Base-by-base conservation (phyloP, 2,329 filamentous ascomycete species). In the Talaromyces sp. region DNA sequence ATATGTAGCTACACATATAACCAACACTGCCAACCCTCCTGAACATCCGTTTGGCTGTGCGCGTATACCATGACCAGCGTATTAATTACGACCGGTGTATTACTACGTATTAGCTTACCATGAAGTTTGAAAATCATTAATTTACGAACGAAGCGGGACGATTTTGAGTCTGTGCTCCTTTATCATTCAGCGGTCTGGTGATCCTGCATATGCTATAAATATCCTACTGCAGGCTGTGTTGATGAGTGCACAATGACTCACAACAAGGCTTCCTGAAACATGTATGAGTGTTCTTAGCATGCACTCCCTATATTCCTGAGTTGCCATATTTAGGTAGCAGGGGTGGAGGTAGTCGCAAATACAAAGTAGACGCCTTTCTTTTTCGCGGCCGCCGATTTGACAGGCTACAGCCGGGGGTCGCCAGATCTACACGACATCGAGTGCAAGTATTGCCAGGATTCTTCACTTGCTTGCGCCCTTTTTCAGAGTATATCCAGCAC, bases 401-500 rank as follows among this genome's bases (percentile, higher is more conserved):
- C 29, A 55, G 32, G 32, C 52, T 56, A 27, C 43, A 41, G 10
- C 43, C 58, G 7, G 8, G 17, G 9, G 9, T n/a, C 32, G 3
- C 19, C 5, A n/a, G 43, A 9, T 56, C 29, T 14, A 41, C 27
- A 38, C 58, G 24, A 9, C 53, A 59, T 26, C 46, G 58, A 32
- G 58, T 46, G 27, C 27, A 59, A 2, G 58, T 53, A 21, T 43
- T 52, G 8, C 58, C 53, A 3, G 53, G 58, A 5, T 56, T 43
- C n/a, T n/a, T 51, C 11, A 56, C 43, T 43, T 59, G 53, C 24
- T 27, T 27, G 7, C 29, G 32, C 2, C 57, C 57, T 12, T 48
- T 41, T 11, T 55, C 24, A 51, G 41, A 35, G 29, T 50, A 59
- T 14, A 59, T 24, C 57, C 52, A 56, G 26, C 52, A 59, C 29